phyloP scores from a whole-genome alignment of 1,284 basidiomycete species.

The Prillingera fragicola region DNA sequence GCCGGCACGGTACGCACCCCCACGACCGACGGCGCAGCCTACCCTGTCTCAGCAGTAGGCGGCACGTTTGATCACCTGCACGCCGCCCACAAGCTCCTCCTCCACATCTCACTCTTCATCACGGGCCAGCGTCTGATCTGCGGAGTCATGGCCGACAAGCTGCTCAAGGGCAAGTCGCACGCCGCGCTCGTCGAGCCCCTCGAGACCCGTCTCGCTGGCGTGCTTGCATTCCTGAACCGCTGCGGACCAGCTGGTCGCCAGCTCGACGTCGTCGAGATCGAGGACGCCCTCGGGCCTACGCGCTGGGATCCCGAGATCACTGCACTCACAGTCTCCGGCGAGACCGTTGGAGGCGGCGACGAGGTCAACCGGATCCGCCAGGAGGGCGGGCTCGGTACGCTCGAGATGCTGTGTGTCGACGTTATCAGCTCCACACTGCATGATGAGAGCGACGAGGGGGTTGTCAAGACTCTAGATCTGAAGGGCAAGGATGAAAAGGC shows the following conservation, averaged over 20 bases:
- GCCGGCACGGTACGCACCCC: background rate
- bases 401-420: constrained; percentile 72
- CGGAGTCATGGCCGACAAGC: constrained; percentile 70
- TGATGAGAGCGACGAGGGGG: constrained; percentile 1
- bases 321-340: constrained; percentile 77
- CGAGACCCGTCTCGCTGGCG: constrained; percentile 53
- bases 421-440: constrained; percentile 61
- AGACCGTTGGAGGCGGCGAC: constrained; percentile 70
- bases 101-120: constrained; percentile 84
- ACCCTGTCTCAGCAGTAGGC: constrained; percentile 52
- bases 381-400: constrained; percentile 52
- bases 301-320: constrained; percentile 76
- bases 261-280: constrained; percentile 60
- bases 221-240: constrained; percentile 57
- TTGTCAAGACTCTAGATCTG: constrained; percentile 21
- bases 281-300: constrained; percentile 83
- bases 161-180: constrained; percentile 71
- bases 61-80: constrained; percentile 97
- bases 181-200: constrained; percentile 66
- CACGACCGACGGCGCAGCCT: constrained; percentile 11
- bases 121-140: constrained; percentile 74
- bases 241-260: constrained; percentile 7
- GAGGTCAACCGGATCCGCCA: constrained; percentile 34
- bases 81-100: constrained; percentile 92
- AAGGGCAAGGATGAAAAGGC: constrained; percentile 54